A percentile compares a stretch with the other conserved stretches of the same genome.
Conservation (phyloP, 768 basidiomycete genomes). For the Amanita polypyramis region DNA sequence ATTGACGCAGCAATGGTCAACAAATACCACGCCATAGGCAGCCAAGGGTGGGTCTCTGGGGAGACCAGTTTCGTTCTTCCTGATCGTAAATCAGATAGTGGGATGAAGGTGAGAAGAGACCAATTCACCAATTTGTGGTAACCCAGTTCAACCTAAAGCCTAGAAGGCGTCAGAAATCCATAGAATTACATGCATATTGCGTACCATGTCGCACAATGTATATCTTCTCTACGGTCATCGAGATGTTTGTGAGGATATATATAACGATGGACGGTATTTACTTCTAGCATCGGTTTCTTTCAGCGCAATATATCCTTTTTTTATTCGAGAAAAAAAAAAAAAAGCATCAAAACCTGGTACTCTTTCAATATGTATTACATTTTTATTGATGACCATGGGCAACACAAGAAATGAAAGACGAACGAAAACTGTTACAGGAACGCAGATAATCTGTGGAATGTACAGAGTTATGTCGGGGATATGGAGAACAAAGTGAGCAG, state of each 20-base stretch:
- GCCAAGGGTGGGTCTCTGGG: constrained; percentile 68
- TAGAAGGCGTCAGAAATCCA: constrained; percentile 15
- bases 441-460: not conserved
- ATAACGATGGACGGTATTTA: no score
- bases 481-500: not conserved
- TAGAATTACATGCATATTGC: not conserved
- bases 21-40: constrained; percentile 51
- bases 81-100: constrained; percentile 17
- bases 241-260: not conserved
- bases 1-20: not conserved
- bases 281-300: no score
- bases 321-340: no score
- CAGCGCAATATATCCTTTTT: no score
- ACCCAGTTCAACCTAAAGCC: constrained; percentile 75
- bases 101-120: not conserved
- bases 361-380: not conserved
- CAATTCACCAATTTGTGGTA: constrained; percentile 48
- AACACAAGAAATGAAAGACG: not conserved
- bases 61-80: constrained; percentile 57
- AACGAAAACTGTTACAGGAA: not conserved
- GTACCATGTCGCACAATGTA: constrained; percentile 63
- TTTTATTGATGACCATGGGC: not conserved
- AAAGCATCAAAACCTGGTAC: no score
- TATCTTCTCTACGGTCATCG: constrained; percentile 38
- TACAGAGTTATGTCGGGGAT: not conserved